These are phyloP conservation scores for Trapa bicornis DNA, from an alignment of 345 rosid genomes.

Conservation along the genomic window DNA sequence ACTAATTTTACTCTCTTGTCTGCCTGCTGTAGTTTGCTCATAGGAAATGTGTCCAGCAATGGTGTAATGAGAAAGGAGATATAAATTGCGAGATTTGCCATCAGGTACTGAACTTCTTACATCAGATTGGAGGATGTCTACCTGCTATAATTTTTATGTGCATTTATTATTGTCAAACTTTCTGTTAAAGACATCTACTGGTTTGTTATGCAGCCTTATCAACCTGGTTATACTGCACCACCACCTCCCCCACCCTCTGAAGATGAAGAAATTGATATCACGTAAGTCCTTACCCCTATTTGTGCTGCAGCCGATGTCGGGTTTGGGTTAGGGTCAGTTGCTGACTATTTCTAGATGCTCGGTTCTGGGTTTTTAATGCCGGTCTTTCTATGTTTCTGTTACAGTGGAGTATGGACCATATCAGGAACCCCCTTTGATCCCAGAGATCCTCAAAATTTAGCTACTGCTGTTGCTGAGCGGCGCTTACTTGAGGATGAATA, in stretches of 20 bases:
- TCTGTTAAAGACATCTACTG: background rate
- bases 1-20: background rate
- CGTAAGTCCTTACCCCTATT: conserved; percentile 29
- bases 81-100: conserved; percentile 89
- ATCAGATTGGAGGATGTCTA: background rate
- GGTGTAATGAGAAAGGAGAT: conserved; percentile 97
- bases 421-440: conserved; percentile 70
- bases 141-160: background rate
- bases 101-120: conserved; percentile 39
- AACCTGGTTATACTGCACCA: conserved; percentile 83
- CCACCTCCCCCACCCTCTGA: conserved; percentile 44
- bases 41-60: conserved; percentile 91
- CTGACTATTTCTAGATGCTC: background rate
- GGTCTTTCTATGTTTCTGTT: conserved; percentile 8
- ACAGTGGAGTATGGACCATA: conserved; percentile 70
- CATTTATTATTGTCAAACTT: background rate
- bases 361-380: background rate
- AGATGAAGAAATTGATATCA: conserved; percentile 62
- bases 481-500: conserved; percentile 84
- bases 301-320: background rate
- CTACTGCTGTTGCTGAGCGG: conserved; percentile 86
- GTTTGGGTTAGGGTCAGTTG: background rate
- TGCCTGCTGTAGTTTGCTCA: conserved; percentile 62
- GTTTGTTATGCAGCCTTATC: conserved; percentile 47
- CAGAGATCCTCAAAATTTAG: conserved; percentile 69